phyloP scores from a whole-genome alignment of 345 rosid species.

The Melaleuca quinquenervia region DNA sequence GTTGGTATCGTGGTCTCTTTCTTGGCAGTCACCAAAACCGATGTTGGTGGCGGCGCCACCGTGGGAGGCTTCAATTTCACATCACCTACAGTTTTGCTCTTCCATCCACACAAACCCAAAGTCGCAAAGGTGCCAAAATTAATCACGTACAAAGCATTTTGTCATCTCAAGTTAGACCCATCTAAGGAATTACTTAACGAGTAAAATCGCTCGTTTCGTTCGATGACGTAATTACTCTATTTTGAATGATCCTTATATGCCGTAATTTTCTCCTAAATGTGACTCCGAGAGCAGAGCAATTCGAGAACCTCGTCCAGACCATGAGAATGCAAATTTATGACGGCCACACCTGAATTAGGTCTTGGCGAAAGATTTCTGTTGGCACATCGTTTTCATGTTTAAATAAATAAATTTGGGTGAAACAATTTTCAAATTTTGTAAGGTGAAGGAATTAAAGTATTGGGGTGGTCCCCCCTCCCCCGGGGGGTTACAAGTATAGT shows the following conservation, averaged over 20 bases:
- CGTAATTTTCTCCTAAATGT: background rate
- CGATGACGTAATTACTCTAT: background rate
- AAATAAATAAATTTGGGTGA: background rate
- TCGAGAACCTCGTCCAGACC: background rate
- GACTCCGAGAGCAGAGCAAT: background rate
- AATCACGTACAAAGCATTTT: background rate
- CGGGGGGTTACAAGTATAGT: background rate
- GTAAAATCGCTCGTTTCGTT: background rate
- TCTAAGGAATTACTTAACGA: background rate
- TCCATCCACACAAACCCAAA: background rate
- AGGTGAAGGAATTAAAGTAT: background rate
- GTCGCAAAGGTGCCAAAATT: background rate
- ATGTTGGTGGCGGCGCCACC: background rate
- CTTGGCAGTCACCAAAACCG: background rate
- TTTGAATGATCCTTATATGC: background rate
- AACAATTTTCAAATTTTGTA: background rate
- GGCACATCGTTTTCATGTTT: background rate
- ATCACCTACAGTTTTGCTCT: background rate
- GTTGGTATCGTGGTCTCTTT: background rate
- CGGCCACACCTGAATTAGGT: background rate
- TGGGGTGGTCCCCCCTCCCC: background rate
- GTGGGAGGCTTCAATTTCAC: background rate
- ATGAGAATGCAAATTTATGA: background rate
- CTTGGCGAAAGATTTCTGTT: background rate
- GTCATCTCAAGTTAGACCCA: background rate